phyloP scores from a whole-genome alignment of 192 early-diverging fungal species.

The Coemansia sp. region DNA sequence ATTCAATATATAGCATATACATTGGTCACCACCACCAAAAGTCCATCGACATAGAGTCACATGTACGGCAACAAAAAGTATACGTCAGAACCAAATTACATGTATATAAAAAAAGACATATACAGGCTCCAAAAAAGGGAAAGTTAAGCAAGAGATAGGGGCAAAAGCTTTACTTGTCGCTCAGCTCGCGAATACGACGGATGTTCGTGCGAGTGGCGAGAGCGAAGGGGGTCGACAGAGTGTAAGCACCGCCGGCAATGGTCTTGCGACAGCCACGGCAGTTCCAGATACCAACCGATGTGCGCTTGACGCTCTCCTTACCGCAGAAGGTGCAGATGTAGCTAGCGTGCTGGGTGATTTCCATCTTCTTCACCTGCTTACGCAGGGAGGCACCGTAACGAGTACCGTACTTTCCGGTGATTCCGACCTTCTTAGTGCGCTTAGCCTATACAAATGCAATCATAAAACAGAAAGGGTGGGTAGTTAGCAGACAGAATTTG shows the following conservation, averaged over 20 bases:
- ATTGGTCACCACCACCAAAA: background rate
- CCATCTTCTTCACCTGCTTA: conserved; percentile 98
- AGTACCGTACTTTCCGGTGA: conserved; percentile 99
- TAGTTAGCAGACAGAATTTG: background rate
- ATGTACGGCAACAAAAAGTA: background rate
- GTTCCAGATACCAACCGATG: conserved; percentile 98
- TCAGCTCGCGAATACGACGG: conserved; percentile 96
- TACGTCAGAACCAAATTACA: conserved; percentile 8
- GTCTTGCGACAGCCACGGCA: conserved; percentile 95
- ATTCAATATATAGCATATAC: background rate
- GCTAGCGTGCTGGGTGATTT: conserved; percentile 99
- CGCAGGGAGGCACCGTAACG: conserved; percentile 99
- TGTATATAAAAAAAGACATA: background rate
- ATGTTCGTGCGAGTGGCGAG: conserved; percentile 91
- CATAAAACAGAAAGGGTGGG: background rate
- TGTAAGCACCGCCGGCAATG: conserved; percentile 98
- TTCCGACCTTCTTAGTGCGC: conserved; percentile 99
- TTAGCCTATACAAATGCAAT: conserved; percentile 66
- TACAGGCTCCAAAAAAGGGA: background rate
- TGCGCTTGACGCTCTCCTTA: conserved; percentile 94
- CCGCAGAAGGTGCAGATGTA: conserved; percentile 99
- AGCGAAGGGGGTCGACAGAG: conserved; percentile 82
- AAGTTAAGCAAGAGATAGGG: background rate
- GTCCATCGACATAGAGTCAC: background rate
- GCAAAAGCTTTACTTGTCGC: conserved; percentile 73